Evolutionary conservation across 495 filamentous ascomycete genomes (phyloP).

Genomic region (Hypoxylon cercidicola): DNA sequence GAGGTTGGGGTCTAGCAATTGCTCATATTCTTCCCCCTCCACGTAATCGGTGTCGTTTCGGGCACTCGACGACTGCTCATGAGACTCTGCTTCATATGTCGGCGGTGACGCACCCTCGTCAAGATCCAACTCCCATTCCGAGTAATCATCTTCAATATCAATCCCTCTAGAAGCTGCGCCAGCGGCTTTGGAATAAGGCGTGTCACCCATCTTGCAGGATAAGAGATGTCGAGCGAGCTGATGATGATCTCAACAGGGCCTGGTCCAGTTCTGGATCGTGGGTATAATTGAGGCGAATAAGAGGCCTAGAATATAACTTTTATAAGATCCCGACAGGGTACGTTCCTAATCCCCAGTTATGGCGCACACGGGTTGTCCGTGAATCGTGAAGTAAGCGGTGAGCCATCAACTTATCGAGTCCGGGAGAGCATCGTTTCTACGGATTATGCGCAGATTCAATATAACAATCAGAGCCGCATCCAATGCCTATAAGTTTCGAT

Average conservation of each 20-base stretch:
- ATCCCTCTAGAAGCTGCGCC: constrained; percentile 35
- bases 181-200: constrained; percentile 29
- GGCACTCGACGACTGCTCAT: constrained; percentile 28
- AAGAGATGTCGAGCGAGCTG: background rate
- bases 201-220: constrained; percentile 10
- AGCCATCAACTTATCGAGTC: constrained; percentile 19
- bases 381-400: constrained; percentile 3
- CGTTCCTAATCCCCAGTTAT: background rate
- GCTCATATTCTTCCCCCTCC: constrained; percentile 56
- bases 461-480: background rate
- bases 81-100: constrained; percentile 26
- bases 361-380: constrained; percentile 18
- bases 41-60: constrained; percentile 46
- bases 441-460: background rate
- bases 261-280: background rate
- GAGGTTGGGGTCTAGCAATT: constrained; percentile 61
- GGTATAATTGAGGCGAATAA: background rate
- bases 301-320: background rate
- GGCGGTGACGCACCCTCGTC: constrained; percentile 45
- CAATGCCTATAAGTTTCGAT: background rate
- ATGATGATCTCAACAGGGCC: background rate
- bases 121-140: constrained; percentile 42
- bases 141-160: constrained; percentile 41
- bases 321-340: constrained; percentile 11
- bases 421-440: constrained; percentile 7